These are phyloP conservation scores for Albizia julibrissin DNA, from an alignment of 306 rosid species.

Conservation along the genomic window DNA sequence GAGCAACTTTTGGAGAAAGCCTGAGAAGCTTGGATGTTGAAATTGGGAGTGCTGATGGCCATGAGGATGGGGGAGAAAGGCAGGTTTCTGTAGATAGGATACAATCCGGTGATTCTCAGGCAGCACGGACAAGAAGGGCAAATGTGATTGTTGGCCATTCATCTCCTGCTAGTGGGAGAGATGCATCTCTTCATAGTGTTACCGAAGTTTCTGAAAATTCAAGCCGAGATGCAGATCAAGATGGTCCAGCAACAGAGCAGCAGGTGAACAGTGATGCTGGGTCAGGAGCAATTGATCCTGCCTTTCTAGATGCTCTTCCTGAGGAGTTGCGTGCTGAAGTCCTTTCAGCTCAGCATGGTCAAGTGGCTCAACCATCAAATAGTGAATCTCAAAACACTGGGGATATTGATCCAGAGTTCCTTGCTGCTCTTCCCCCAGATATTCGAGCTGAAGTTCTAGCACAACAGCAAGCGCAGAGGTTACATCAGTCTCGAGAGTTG, in stretches of 20 bases:
- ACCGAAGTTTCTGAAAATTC: conserved; percentile 94
- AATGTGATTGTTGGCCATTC: conserved; percentile 62
- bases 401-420: conserved; percentile 99
- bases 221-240: conserved; percentile 90
- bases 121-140: conserved; percentile 72
- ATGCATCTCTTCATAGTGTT: conserved; percentile 83
- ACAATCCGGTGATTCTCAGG: conserved; percentile 70
- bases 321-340: conserved; percentile 97
- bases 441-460: conserved; percentile 98
- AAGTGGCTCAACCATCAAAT: conserved; percentile 75
- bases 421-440: conserved; percentile 97
- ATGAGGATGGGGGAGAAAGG: conserved; percentile 92
- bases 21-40: conserved; percentile 97
- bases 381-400: conserved; percentile 70
- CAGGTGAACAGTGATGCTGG: conserved; percentile 74
- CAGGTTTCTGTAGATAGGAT: conserved; percentile 78
- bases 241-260: conserved; percentile 65
- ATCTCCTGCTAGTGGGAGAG: conserved; percentile 75
- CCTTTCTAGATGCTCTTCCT: conserved; percentile 97
- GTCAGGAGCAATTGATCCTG: conserved; percentile 93
- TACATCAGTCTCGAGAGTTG: conserved; percentile 92
- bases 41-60: conserved; percentile 98
- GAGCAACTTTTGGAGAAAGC: conserved; percentile 96
- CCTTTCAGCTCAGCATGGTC: conserved; percentile 93
- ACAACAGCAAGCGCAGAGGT: conserved; percentile 95